Base-by-base conservation (phyloP, 345 rosid species). In the Dipteronia dyeriana region DNA sequence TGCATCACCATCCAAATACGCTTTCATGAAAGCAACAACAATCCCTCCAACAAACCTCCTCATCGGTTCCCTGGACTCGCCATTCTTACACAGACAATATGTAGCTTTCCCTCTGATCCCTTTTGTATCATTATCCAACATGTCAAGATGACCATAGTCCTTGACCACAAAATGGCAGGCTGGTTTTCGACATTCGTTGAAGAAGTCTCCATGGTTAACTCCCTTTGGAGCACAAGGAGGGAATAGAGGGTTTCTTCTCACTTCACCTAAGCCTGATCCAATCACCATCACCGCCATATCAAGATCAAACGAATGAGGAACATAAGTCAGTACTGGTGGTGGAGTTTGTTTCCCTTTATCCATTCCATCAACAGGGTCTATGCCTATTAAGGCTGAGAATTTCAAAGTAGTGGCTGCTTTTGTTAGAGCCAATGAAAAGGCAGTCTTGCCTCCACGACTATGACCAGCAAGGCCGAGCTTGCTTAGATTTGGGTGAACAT, bases 321-420 rank as follows among this genome's bases (percentile, higher is more conserved):
- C 83, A 23, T 89, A 90, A 34, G 91, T 84, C 73, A 92, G 89
- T 9, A 91, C 90, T 0, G 92, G 95, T 10, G 97, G 94, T 70
- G 91, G 92, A 39, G 92, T 92, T 83, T 92, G 94, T 63, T 81
- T 79, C 68, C 94, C 93, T 79, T 80, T 87, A 72, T 75, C 88
- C 87, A 81, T 86, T 81, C 97, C 98, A 78, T 89, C 95, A 11
- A 91, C 94, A 0, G 97, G 97, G 83, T 95, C 98, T 70, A 94
- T 81, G 45, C 98, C 98, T 13, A 94, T 88, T 41, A 94, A 63
- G 64, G 94, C 88, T 25, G 86, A 84, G 76, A 90, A 89, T 53
- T 82, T 89, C 39, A 91, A 20, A 2, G 75, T 9, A 17, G 91
- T 80, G 9, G 86, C 64, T 12, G 63, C 69, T 74, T 88, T 90